Evolutionary conservation across 2,329 filamentous ascomycete genomes (phyloP).

Genomic region (Hypoxylon sp.): DNA sequence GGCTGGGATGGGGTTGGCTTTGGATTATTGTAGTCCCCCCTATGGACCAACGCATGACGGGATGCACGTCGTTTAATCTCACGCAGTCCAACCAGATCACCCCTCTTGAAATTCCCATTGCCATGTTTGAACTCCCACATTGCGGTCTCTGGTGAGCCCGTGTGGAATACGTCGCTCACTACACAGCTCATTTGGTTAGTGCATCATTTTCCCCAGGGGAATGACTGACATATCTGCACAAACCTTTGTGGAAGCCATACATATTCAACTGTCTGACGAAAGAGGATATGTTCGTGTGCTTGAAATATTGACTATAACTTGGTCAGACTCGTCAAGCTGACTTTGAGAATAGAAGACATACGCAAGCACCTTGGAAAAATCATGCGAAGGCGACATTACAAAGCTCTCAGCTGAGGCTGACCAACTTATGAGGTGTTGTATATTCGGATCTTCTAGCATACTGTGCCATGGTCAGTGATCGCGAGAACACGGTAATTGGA

Average conservation of each 20-base stretch:
- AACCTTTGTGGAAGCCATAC: conserved; percentile 99
- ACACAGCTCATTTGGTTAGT: conserved; percentile 38
- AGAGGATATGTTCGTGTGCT: conserved; percentile 98
- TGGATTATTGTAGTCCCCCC: conserved; percentile 84
- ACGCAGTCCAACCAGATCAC: conserved; percentile 86
- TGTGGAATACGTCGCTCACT: conserved; percentile 99
- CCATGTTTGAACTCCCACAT: conserved; percentile 99
- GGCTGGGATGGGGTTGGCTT: conserved; percentile 81
- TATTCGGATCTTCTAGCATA: conserved; percentile 94
- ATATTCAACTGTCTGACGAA: conserved; percentile 98
- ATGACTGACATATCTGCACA: conserved; percentile 24
- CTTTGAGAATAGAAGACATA: conserved; percentile 59
- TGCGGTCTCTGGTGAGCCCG: conserved; percentile 88
- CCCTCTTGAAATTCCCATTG: conserved; percentile 95
- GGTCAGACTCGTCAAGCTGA: conserved; percentile 35
- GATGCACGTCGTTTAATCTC: conserved; percentile 97
- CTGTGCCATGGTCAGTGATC: conserved; percentile 56
- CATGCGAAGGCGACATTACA: conserved; percentile 96
- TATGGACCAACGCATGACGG: conserved; percentile 89
- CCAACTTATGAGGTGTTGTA: conserved; percentile 97
- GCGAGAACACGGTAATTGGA: not conserved
- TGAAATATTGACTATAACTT: conserved; percentile 87
- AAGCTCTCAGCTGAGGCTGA: conserved; percentile 94
- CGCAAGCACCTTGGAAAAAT: conserved; percentile 98
- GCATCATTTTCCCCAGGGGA: conserved; percentile 11